Evolutionary conservation across 371 early-diverging fungal species (phyloP).

Genomic region (Chytridium lagenaria): DNA sequence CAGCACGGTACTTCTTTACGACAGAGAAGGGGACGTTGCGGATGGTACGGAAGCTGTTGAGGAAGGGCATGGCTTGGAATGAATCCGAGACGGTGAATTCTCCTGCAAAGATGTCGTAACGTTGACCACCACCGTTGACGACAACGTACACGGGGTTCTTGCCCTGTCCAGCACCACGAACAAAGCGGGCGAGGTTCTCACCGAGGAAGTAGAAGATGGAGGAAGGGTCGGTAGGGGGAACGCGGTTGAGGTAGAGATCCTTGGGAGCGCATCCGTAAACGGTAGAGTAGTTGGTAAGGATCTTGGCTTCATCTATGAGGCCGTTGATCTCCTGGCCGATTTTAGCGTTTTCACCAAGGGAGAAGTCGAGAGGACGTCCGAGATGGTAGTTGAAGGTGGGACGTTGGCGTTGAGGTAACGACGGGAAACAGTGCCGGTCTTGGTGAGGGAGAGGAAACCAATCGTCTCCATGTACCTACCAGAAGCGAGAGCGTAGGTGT

Average conservation of each 20-base stretch:
- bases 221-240: constrained; percentile 46
- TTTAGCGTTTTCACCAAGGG: constrained; percentile 38
- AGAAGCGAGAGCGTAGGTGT: constrained; percentile 61
- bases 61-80: constrained; percentile 60
- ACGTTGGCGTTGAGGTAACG: constrained; percentile 68
- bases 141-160: constrained; percentile 54
- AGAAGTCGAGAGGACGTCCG: constrained; percentile 44
- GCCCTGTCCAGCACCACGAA: constrained; percentile 40
- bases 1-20: constrained; percentile 2
- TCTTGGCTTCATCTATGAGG: constrained; percentile 47
- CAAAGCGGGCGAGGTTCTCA: constrained; percentile 49
- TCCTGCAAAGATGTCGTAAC: constrained; percentile 63
- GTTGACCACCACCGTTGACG: constrained; percentile 60
- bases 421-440: constrained; percentile 53
- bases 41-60: constrained; percentile 46
- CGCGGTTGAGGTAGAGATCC: constrained; percentile 57
- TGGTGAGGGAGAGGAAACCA: constrained; percentile 59
- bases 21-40: constrained; percentile 22
- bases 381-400: constrained; percentile 63
- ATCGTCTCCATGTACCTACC: constrained; percentile 69
- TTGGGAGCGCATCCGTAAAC: constrained; percentile 62
- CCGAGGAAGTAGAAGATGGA: constrained; percentile 55
- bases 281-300: constrained; percentile 37
- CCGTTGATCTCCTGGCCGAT: constrained; percentile 54
- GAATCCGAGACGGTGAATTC: constrained; percentile 58